A percentile compares a stretch with the other conserved stretches of the same genome.
Evolutionary conservation across 768 basidiomycete species (phyloP).

Genomic region (Suillus subalutaceus): DNA sequence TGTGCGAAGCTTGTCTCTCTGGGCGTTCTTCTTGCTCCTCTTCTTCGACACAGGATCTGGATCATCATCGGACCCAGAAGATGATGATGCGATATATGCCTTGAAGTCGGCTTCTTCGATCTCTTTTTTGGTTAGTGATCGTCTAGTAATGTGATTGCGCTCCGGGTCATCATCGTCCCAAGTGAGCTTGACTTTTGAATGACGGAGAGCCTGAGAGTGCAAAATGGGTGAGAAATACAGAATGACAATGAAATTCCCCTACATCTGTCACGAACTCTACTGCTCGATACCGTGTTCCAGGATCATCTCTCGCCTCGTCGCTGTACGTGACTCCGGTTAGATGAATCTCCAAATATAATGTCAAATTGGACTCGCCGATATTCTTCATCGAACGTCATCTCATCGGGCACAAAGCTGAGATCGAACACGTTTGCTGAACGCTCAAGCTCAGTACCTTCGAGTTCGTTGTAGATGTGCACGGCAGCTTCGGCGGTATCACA

Average conservation of each 20-base stretch:
- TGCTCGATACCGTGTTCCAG: slow-evolving; percentile 62
- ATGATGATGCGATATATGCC: slow-evolving; percentile 49
- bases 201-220: slow-evolving; percentile 78
- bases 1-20: slow-evolving; percentile 74
- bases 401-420: slow-evolving; percentile 90
- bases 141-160: slow-evolving; percentile 77
- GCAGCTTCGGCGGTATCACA: slow-evolving; percentile 83
- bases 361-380: slow-evolving; percentile 51
- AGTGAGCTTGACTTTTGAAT: slow-evolving; percentile 96
- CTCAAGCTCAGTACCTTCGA: slow-evolving; percentile 95
- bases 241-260: slow-evolving; percentile 30
- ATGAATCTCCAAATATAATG: background rate
- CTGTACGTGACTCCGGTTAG: slow-evolving; percentile 41
- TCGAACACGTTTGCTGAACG: slow-evolving; percentile 96
- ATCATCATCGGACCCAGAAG: slow-evolving; percentile 40
- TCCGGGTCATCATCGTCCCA: slow-evolving; percentile 99
- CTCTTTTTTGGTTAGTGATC: slow-evolving; percentile 77
- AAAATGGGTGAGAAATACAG: background rate
- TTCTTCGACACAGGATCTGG: slow-evolving; percentile 15
- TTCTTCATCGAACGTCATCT: slow-evolving; percentile 82
- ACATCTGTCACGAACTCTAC: slow-evolving; percentile 95
- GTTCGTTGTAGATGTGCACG: slow-evolving; percentile 76
- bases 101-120: slow-evolving; percentile 92
- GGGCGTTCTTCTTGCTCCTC: slow-evolving; percentile 42
- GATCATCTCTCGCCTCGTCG: slow-evolving; percentile 80